These are phyloP conservation scores for Chlorella sp. DNA, from an alignment of 139 green algal species.

Conservation along the genomic window DNA sequence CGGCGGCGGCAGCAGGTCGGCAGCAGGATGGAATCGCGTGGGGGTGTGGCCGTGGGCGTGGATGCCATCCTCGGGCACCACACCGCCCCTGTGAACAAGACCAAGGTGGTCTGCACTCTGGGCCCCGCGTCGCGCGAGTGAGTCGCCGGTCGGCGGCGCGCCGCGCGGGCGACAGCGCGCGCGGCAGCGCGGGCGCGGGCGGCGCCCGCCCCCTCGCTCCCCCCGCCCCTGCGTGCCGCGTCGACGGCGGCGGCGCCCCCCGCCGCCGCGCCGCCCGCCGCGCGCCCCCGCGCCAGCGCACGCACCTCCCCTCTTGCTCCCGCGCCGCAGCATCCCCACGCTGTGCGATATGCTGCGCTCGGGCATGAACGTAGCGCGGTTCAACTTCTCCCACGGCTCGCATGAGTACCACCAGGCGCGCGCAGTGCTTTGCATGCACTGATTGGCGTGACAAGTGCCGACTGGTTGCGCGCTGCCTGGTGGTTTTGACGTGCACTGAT, in stretches of 20 bases:
- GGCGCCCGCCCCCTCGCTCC: too few relatives aligned
- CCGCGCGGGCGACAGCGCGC: too few relatives aligned
- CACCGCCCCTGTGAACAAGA: constrained; percentile 14
- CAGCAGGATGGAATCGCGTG: background rate
- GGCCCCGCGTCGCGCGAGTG: constrained; percentile 74
- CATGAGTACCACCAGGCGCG: constrained; percentile 95
- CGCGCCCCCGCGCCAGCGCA: background rate
- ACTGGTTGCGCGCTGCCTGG: too few relatives aligned
- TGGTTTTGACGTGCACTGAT: too few relatives aligned
- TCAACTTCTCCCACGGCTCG: constrained; percentile 97
- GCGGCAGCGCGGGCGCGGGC: too few relatives aligned
- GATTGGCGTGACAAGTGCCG: too few relatives aligned
- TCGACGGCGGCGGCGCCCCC: too few relatives aligned
- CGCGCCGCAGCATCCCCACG: constrained; percentile 57
- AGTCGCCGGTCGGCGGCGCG: background rate
- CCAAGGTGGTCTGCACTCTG: constrained; percentile 84
- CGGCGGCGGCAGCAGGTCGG: too few relatives aligned
- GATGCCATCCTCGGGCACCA: constrained; percentile 21
- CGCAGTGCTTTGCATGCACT: too few relatives aligned
- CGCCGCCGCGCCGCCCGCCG: background rate
- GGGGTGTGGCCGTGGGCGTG: constrained; percentile 18
- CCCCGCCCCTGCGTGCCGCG: background rate
- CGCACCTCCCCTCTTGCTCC: background rate
- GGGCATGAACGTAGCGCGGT: constrained; percentile 95
- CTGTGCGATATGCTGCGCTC: constrained; percentile 87